Percentiles rank a stretch among this genome's conserved stretches.
Evolutionary conservation across 139 green algal species (phyloP).

Genomic region (Spirogloea muscicola): DNA sequence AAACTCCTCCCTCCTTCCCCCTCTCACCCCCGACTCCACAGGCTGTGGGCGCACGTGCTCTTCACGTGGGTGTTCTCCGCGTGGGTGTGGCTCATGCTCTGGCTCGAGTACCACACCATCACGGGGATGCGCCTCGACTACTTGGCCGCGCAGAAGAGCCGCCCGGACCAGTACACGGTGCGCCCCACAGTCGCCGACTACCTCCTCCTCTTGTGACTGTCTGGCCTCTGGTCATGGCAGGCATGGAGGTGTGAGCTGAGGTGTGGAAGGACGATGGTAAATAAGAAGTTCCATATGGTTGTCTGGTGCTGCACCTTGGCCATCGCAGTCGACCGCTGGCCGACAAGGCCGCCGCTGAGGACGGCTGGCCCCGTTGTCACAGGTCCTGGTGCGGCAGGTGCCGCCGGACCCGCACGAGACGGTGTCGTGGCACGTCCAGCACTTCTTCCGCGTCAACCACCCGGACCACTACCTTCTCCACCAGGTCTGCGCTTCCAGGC

Average conservation of each 20-base stretch:
- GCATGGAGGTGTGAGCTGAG: no score
- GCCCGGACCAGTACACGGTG: slow-evolving; percentile 44
- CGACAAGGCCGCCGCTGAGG: no score
- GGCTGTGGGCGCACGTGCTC: slow-evolving; percentile 39
- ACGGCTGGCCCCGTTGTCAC: no score
- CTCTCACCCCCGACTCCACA: background rate
- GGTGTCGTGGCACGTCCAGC: slow-evolving; percentile 15
- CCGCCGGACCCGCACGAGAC: slow-evolving; percentile 19
- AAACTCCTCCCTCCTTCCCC: background rate
- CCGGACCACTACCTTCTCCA: slow-evolving; percentile 35
- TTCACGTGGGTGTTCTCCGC: slow-evolving; percentile 18
- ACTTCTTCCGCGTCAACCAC: slow-evolving; percentile 45
- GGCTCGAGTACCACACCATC: slow-evolving; percentile 9
- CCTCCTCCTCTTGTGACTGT: no score
- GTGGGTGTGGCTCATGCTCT: slow-evolving; percentile 26
- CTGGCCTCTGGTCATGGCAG: no score
- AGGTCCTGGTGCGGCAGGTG: slow-evolving; percentile 40
- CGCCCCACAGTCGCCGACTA: no score
- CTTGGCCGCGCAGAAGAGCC: slow-evolving; percentile 24
- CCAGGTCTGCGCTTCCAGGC: no score
- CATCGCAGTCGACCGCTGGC: no score
- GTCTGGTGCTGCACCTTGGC: no score
- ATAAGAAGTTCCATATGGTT: no score
- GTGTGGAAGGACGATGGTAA: no score
- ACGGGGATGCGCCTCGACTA: slow-evolving; percentile 25